phyloP scores from a whole-genome alignment of 352 stramenopile genomes.

The Phytopythium ostracodes region DNA sequence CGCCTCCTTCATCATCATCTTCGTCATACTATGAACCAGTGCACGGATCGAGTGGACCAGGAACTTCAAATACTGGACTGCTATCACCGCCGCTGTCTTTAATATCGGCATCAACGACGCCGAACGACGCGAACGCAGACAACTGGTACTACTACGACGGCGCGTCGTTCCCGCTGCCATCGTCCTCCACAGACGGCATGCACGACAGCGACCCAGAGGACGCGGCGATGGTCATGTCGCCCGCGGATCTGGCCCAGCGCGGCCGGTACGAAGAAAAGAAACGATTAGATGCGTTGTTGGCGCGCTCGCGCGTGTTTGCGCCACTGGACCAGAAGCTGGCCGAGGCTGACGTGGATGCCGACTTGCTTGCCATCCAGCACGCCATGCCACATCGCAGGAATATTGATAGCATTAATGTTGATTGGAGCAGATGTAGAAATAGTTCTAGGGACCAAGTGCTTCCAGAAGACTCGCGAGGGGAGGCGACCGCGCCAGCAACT shows the following conservation, averaged over 20 bases:
- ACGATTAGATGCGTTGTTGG: constrained; percentile 44
- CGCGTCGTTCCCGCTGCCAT: neutral
- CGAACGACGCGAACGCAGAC: constrained; percentile 14
- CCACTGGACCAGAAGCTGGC: constrained; percentile 33
- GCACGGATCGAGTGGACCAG: neutral
- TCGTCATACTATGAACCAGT: neutral
- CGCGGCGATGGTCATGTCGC: constrained; percentile 16
- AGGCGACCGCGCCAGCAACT: neutral
- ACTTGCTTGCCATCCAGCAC: constrained; percentile 37
- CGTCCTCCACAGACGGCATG: neutral
- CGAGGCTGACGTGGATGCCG: constrained; percentile 24
- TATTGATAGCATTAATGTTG: neutral
- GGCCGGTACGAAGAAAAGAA: constrained; percentile 52
- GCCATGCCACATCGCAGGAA: constrained; percentile 3
- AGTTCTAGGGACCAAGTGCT: neutral
- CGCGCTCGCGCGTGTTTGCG: constrained; percentile 43
- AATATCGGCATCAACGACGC: constrained; percentile 1
- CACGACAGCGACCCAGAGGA: constrained; percentile 19
- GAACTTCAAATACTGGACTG: constrained; percentile 15
- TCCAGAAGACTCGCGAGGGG: neutral
- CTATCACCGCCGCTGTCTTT: neutral
- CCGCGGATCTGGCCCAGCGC: constrained; percentile 26
- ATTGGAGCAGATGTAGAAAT: neutral
- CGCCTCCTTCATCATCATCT: neutral
- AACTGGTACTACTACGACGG: constrained; percentile 1